phyloP scores from a whole-genome alignment of 1,284 basidiomycete species.

The Singerocomus rubriflavus region DNA sequence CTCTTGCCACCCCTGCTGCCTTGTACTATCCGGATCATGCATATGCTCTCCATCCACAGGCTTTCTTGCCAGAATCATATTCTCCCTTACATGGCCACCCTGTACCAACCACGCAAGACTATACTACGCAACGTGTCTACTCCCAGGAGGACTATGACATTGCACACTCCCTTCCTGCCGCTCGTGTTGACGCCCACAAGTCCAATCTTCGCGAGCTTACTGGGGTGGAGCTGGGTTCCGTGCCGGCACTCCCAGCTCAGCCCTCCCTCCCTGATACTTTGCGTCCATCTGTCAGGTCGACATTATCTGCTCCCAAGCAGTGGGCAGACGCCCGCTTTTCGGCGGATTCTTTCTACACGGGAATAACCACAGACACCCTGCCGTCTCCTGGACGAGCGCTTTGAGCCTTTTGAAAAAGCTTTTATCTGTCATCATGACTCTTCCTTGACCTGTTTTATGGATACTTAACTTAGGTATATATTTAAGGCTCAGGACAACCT shows the following conservation, averaged over 20 bases:
- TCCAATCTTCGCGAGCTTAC: slow-evolving; percentile 15
- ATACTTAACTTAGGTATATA: slow-evolving; percentile 20
- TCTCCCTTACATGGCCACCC: not conserved
- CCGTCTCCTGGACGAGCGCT: slow-evolving; percentile 18
- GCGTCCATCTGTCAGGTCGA: slow-evolving; percentile 15
- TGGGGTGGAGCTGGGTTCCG: slow-evolving; percentile 8
- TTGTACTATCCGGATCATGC: slow-evolving; percentile 29
- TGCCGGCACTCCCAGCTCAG: slow-evolving; percentile 2
- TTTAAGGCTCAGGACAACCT: slow-evolving; percentile 8
- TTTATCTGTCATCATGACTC: not conserved
- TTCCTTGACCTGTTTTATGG: slow-evolving; percentile 15
- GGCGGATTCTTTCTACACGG: slow-evolving; percentile 31
- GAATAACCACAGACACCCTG: slow-evolving; percentile 17
- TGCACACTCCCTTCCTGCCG: slow-evolving; percentile 11
- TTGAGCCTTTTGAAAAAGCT: slow-evolving; percentile 13
- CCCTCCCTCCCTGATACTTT: slow-evolving; percentile 12
- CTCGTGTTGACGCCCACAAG: slow-evolving; percentile 6
- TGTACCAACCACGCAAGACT: slow-evolving; percentile 10
- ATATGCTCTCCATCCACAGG: slow-evolving; percentile 16
- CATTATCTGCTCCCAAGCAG: slow-evolving; percentile 5
- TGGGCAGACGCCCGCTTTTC: slow-evolving; percentile 21
- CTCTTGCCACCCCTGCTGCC: slow-evolving; percentile 12
- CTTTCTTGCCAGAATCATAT: slow-evolving; percentile 11
- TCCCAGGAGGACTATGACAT: slow-evolving; percentile 19
- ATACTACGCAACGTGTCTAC: slow-evolving; percentile 22